Percentiles rank a stretch among this genome's conserved stretches.
phyloP scores from a whole-genome alignment of 2,329 filamentous ascomycete species.

The Penicillium sp. region DNA sequence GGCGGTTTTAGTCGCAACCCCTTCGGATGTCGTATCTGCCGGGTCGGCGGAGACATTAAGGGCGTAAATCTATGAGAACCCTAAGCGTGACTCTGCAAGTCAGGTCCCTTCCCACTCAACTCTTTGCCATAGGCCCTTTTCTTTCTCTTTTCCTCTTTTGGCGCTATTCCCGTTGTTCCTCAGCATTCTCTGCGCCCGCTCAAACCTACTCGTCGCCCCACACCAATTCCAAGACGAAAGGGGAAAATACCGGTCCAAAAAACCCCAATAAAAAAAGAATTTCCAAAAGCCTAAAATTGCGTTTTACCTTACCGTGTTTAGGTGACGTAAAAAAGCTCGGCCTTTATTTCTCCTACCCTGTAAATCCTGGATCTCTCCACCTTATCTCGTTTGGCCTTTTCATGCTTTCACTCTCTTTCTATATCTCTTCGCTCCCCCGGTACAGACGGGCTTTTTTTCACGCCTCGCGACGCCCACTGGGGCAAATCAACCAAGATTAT shows the following conservation, averaged over 20 bases:
- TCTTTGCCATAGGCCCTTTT: not conserved
- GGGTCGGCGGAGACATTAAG: slow-evolving; percentile 18
- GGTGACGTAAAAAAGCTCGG: slow-evolving; percentile 32
- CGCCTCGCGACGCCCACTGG: not conserved
- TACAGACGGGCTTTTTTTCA: not conserved
- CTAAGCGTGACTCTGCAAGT: not conserved
- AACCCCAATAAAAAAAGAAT: slow-evolving; percentile 11
- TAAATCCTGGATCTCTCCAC: slow-evolving; percentile 21
- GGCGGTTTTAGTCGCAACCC: not conserved
- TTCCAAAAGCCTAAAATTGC: slow-evolving; percentile 15
- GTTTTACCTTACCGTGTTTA: slow-evolving; percentile 22
- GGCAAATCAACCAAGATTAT: not conserved
- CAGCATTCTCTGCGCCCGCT: slow-evolving; percentile 25
- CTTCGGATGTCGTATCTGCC: not conserved
- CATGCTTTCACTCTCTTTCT: slow-evolving; percentile 10
- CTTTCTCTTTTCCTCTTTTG: not conserved
- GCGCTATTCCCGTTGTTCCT: slow-evolving; percentile 9
- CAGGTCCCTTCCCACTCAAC: not conserved
- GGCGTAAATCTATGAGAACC: slow-evolving; percentile 20
- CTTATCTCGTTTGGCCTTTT: slow-evolving; percentile 16
- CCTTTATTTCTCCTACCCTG: slow-evolving; percentile 27
- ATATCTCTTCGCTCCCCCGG: not conserved
- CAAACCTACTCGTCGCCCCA: slow-evolving; percentile 13
- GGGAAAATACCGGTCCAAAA: slow-evolving; percentile 7
- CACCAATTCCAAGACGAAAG: slow-evolving; percentile 22